phyloP scores from a whole-genome alignment of 140 eudicot genomes.

The Anethum foeniculum region DNA sequence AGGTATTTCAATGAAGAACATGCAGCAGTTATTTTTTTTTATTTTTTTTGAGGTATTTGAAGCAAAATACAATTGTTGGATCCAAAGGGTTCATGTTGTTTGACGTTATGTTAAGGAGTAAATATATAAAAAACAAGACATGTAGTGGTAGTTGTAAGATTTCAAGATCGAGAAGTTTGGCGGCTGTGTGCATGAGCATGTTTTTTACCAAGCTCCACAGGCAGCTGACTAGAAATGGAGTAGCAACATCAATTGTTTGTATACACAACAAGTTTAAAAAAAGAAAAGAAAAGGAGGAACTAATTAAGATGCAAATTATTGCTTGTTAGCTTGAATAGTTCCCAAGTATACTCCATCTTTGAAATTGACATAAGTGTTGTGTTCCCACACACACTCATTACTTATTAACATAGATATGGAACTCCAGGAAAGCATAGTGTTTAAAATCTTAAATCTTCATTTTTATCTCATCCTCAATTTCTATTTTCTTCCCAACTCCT shows the following conservation, averaged over 20 bases:
- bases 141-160: background rate
- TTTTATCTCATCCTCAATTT: background rate
- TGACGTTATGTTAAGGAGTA: background rate
- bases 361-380: too few species aligned
- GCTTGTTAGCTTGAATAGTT: background rate
- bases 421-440: background rate
- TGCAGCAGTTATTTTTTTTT: background rate
- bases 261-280: background rate
- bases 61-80: background rate
- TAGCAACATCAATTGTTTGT: background rate
- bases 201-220: background rate
- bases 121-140: background rate
- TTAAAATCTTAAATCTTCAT: background rate
- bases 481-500: background rate
- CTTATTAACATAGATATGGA: background rate
- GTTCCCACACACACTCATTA: too few species aligned
- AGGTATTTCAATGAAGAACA: background rate
- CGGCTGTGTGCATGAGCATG: background rate
- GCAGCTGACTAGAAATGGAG: background rate
- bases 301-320: background rate
- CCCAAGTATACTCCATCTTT: background rate
- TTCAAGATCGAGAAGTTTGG: background rate
- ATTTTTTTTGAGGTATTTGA: background rate
- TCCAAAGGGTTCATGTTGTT: background rate
- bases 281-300: too few species aligned